These are phyloP conservation scores for Tolypocladium amazonense DNA, from an alignment of 2,329 filamentous ascomycete genomes.

Conservation along the genomic window DNA sequence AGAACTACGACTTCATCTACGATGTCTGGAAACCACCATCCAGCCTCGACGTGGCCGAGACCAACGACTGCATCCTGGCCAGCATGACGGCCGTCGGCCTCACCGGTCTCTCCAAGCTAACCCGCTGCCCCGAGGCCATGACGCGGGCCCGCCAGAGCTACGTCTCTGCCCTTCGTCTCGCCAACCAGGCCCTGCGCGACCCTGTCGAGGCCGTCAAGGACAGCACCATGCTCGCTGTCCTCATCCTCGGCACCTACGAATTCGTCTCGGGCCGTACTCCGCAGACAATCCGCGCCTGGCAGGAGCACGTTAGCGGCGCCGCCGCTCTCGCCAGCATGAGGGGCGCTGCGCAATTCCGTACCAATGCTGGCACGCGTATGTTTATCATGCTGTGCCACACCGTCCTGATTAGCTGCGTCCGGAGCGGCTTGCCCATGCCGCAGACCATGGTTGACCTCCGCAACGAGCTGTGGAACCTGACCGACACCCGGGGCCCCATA, in stretches of 20 bases:
- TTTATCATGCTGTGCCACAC: constrained; percentile 43
- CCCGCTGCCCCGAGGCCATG: constrained; percentile 29
- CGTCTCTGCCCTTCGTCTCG: constrained; percentile 37
- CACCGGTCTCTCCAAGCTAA: constrained; percentile 37
- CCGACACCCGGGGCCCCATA: constrained; percentile 26
- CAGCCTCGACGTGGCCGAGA: constrained; percentile 14
- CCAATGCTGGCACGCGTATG: constrained; percentile 35
- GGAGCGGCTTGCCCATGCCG: constrained; percentile 37
- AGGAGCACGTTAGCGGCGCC: constrained; percentile 42
- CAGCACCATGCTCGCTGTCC: constrained; percentile 40
- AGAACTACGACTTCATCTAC: constrained; percentile 42
- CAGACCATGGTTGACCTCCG: constrained; percentile 35
- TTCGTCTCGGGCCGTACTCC: constrained; percentile 36
- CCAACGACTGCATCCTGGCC: constrained; percentile 35
- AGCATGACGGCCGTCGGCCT: constrained; percentile 46
- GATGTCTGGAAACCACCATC: constrained; percentile 38
- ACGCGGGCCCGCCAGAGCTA: constrained; percentile 39
- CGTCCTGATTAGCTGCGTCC: constrained; percentile 40
- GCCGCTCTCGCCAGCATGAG: constrained; percentile 38
- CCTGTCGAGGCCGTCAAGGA: constrained; percentile 32
- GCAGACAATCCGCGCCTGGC: constrained; percentile 38
- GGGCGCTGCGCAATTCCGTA: constrained; percentile 34
- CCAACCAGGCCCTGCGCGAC: constrained; percentile 36
- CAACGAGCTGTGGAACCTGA: constrained; percentile 25
- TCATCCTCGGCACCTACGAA: constrained; percentile 45